Base-by-base conservation (phyloP, 2,329 filamentous ascomycete species). In the Hypoxylon sp. region DNA sequence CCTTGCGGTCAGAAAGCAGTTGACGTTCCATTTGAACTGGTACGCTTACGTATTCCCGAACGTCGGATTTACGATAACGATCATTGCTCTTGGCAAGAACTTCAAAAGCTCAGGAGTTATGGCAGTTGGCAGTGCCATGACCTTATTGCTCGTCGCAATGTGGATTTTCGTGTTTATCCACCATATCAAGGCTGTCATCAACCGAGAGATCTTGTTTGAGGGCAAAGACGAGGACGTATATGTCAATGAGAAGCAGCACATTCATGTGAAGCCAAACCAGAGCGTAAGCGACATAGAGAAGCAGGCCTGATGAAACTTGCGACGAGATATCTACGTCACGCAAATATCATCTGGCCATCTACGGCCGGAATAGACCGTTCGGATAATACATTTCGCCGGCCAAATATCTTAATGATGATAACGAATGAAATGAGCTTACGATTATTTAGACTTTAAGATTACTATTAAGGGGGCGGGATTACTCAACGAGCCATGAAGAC, bases 11-110 rank as follows among this genome's bases (percentile, higher is more conserved):
- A 69, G 77, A 55, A 70, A 71, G 46, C 71, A 78, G 54, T 54
- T 78, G 3, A 64, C 72, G 2, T 84, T 84, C 64, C 81, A 80
- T 64, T 76, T 83, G 33, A 83, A 80, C 59, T 91, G 88, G 89
- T 90, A 87, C 84, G 87, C 88, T 5, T 89, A 90, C 77, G 85
- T 91, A 35, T 91, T 91, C 73, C 89, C 89, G 5, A 91, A 91
- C 65, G 88, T 86, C 1, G 89, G 89, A 0, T 86, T 91, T 57
- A 88, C 86, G 1, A 81, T 91, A 42, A 86, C 88, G 0, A 85
- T 85, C 3, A 88, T 91, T 44, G 81, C 86, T 13, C 80, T 90
- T 50, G 89, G 86, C 2, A 82, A 82, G n/a, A 82, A 79, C 0
- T 79, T 90, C 10, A 77, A 82, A 0, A 90, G 86, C 72, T 68